Conservation (phyloP, 306 rosid genomes). For the Ormosia emarginata region DNA sequence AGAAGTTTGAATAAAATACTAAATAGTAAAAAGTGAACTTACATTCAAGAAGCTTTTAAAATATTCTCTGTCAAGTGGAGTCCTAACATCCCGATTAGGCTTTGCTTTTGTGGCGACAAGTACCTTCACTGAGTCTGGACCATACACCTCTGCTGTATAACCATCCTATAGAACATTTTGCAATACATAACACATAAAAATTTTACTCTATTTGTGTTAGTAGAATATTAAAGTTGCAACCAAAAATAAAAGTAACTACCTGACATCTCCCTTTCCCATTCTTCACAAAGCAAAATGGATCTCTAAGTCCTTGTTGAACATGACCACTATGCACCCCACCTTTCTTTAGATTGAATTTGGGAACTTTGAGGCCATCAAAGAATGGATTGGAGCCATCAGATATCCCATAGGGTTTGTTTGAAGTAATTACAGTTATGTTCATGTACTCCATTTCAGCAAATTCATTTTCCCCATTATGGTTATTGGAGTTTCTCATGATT, state of each 20-base stretch:
- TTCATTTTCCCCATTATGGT: conserved; percentile 57
- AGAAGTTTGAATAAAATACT: neutral
- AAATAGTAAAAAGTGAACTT: conserved; percentile 10
- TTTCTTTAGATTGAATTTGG: conserved; percentile 57
- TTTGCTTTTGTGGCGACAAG: conserved; percentile 91
- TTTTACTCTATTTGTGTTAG: neutral
- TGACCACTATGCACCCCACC: conserved; percentile 90
- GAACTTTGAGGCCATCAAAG: conserved; percentile 59
- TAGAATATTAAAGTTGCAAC: neutral
- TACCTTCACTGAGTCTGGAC: conserved; percentile 59
- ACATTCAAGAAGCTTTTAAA: conserved; percentile 71
- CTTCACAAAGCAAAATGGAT: conserved; percentile 68
- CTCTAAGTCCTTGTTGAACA: conserved; percentile 68
- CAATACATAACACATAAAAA: neutral
- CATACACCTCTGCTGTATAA: conserved; percentile 61
- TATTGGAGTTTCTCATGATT: conserved; percentile 61
- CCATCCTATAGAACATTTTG: conserved; percentile 69
- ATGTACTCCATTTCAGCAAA: conserved; percentile 81
- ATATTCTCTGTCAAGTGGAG: conserved; percentile 68
- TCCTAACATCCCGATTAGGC: conserved; percentile 44
- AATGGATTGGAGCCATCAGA: conserved; percentile 83
- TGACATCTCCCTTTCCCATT: conserved; percentile 76
- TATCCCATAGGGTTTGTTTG: conserved; percentile 76
- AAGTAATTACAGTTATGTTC: conserved; percentile 82
- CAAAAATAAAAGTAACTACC: conserved; percentile 42